These are phyloP conservation scores for Panaeolus cyanescens DNA, from an alignment of 768 basidiomycete genomes.

Conservation along the genomic window DNA sequence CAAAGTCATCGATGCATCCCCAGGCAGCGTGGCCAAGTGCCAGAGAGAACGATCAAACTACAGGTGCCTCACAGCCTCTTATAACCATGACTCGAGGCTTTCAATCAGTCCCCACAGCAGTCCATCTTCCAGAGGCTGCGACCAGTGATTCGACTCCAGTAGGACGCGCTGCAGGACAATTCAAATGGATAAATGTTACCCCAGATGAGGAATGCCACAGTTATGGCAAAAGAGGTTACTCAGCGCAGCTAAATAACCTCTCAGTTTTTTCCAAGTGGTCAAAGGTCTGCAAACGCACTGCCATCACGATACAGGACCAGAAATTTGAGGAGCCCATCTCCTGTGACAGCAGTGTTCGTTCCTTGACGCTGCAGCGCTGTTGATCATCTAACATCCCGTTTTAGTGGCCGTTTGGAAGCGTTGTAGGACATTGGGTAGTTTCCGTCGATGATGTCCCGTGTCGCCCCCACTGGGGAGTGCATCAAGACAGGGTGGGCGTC, in stretches of 20 bases:
- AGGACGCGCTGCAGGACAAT: neutral
- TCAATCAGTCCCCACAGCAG: neutral
- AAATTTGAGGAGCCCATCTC: slow-evolving; percentile 20
- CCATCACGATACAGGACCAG: slow-evolving; percentile 27
- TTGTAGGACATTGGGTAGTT: slow-evolving; percentile 32
- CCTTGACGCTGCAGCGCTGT: neutral
- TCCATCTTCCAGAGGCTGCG: neutral
- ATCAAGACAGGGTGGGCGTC: slow-evolving; percentile 26
- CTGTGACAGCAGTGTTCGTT: slow-evolving; percentile 31
- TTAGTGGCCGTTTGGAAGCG: slow-evolving; percentile 31
- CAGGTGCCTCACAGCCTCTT: neutral
- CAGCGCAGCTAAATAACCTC: slow-evolving; percentile 26
- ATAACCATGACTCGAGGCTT: neutral
- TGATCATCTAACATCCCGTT: neutral
- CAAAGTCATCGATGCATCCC: neutral
- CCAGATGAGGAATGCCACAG: slow-evolving; percentile 24
- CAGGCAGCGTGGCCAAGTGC: neutral
- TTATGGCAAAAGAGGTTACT: slow-evolving; percentile 31
- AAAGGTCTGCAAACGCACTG: slow-evolving; percentile 25
- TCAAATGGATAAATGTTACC: slow-evolving; percentile 26
- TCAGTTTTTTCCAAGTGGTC: slow-evolving; percentile 28
- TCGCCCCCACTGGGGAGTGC: slow-evolving; percentile 29
- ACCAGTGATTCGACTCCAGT: neutral
- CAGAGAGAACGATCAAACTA: neutral
- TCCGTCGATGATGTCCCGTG: slow-evolving; percentile 27